These are phyloP conservation scores for Cicer chorassanicum DNA, from an alignment of 306 rosid genomes.

Conservation along the genomic window DNA sequence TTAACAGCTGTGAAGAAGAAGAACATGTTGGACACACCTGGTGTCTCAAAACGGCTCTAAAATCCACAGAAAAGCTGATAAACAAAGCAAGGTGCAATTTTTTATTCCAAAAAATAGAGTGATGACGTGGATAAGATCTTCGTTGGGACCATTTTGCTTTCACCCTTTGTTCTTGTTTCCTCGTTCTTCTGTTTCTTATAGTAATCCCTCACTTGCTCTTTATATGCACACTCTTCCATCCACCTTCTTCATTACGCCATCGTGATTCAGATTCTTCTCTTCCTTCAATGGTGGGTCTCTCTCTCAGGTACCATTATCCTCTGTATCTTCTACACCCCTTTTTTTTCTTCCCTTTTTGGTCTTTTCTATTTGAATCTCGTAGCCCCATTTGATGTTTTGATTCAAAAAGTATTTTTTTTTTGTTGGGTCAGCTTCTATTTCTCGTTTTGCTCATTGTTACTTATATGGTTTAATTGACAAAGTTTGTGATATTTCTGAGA, in stretches of 20 bases:
- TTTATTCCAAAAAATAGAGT: neutral
- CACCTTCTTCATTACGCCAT: constrained; percentile 32
- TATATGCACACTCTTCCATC: constrained; percentile 37
- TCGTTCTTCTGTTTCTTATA: constrained; percentile 13
- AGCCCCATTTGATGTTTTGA: constrained; percentile 51
- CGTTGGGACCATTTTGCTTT: constrained; percentile 38
- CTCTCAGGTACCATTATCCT: constrained; percentile 37
- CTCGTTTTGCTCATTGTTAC: constrained; percentile 18
- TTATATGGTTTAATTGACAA: neutral
- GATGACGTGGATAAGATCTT: constrained; percentile 62
- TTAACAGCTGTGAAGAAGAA: constrained; percentile 27
- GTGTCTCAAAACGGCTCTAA: constrained; percentile 37
- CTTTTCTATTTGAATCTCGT: constrained; percentile 41
- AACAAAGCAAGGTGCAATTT: neutral
- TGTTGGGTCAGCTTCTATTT: constrained; percentile 34
- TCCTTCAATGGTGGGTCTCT: constrained; percentile 30
- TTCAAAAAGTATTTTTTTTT: constrained; percentile 42
- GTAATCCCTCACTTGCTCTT: constrained; percentile 45
- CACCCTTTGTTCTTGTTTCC: neutral
- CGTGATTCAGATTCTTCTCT: neutral
- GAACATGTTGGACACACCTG: constrained; percentile 30
- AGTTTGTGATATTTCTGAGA: constrained; percentile 4
- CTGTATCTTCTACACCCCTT: neutral
- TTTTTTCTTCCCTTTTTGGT: neutral
- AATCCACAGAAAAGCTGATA: constrained; percentile 27